Base-by-base conservation (phyloP, 2,329 filamentous ascomycete genomes). In the Venturia oleaginea region DNA sequence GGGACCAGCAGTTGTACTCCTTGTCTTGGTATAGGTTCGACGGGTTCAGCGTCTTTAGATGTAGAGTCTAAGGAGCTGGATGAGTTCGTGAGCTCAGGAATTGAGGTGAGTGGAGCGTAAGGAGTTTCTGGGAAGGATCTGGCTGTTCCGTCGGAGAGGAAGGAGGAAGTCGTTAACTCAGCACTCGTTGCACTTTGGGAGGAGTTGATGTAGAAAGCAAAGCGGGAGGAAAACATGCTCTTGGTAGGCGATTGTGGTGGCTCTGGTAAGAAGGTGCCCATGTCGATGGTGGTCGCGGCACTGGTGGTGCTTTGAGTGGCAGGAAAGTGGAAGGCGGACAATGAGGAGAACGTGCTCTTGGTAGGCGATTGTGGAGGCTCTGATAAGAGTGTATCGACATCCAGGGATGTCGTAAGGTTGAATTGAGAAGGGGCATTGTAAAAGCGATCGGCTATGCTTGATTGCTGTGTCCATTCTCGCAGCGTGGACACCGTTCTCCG, bases 11-110 rank as follows among this genome's bases (percentile, higher is more conserved):
- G 19, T 24, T 38, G 32, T 46, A 57, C 48, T 2, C 62, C 62
- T 42, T 55, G 51, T 17, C 46, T 57, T 42, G 62, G 48, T 43
- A 32, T 42, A 30, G 34, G 59, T 60, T 60, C 59, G 27, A 60
- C 11, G 7, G 51, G n/a, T 4, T 57, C 30, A 2, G 59, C 15
- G 37, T 60, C 37, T 42, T 40, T 27, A 37, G 10, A 42, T 27
- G 27, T 43, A 40, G 59, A 40, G 37, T 27, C n/a, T 17, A 42
- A 5, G 32, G 59, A 40, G 40, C 37, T 37, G 8, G 59, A 60
- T 19, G 37, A 40, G n/a, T 42, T 60, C 37, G 59, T 27, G n/a
- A 60, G 59, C 4, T 32, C 34, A 17, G 59, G 59, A 2, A 60
- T 22, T 27, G 37, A 40, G 27, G 34, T 40, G 6, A 37, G 15